Percentiles rank a stretch among this genome's conserved stretches.
phyloP scores from a whole-genome alignment of 805 yeast species.

The Candida vaughaniae region DNA sequence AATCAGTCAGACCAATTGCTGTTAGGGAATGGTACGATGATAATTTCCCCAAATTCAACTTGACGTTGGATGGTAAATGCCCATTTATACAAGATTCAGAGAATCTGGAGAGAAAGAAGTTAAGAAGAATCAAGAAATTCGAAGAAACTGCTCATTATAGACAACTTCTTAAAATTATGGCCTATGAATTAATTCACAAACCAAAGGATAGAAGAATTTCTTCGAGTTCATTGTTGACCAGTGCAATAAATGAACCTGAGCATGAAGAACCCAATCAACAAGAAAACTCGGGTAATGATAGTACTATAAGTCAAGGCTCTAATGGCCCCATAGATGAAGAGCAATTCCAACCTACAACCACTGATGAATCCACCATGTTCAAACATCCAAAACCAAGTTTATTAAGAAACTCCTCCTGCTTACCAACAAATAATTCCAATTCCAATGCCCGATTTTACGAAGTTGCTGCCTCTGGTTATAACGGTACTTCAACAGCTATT shows the following conservation, averaged over 20 bases:
- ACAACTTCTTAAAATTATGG: constrained; percentile 33
- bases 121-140: constrained; percentile 37
- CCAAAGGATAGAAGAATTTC: constrained; percentile 21
- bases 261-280: not conserved
- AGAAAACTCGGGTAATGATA: constrained; percentile 15
- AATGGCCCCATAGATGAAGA: constrained; percentile 1
- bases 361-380: constrained; percentile 13
- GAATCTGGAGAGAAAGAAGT: constrained; percentile 40
- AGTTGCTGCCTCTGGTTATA: constrained; percentile 45
- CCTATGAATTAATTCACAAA: constrained; percentile 30
- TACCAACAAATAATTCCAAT: constrained; percentile 24
- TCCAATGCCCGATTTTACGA: constrained; percentile 41
- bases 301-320: constrained; percentile 11
- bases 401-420: constrained; percentile 37
- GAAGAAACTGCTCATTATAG: constrained; percentile 45
- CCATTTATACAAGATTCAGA: constrained; percentile 71
- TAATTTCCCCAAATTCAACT: constrained; percentile 55
- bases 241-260: constrained; percentile 3
- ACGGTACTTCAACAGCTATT: constrained; percentile 45
- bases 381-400: constrained; percentile 24
- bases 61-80: constrained; percentile 72
- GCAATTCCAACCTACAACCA: not conserved
- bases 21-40: constrained; percentile 73
- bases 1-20: constrained; percentile 76
- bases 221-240: constrained; percentile 6